Base-by-base conservation (phyloP, 768 basidiomycete species). In the Pleurotus platypus region DNA sequence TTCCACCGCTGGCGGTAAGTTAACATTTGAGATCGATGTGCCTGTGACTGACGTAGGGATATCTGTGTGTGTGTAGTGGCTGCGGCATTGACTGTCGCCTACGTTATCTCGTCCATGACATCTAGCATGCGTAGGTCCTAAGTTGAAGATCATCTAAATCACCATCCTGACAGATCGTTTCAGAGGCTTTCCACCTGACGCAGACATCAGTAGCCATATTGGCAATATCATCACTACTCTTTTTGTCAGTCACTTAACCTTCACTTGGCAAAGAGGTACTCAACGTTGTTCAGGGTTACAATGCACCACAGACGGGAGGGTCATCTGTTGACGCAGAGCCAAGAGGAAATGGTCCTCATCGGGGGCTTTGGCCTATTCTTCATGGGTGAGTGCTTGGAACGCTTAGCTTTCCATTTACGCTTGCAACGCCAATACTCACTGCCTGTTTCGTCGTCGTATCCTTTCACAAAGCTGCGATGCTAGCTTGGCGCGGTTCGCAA, bases 131-230 rank as follows among this genome's bases (percentile, higher is more conserved):
- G 81, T 82, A 69, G 51, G 78, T 60, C 42, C 24, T 39, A 24
- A 13, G 7, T 30, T 3, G 30, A 35, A 11, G 30, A 35, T 37
- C 50, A 51, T 57, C 55, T 27, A 57, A 22, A 20, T 37, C 58
- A 16, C 37, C 15, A 12, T n/a, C 30, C 48, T 35, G 5, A 47
- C 24, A 53, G 48, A 57, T 37, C 40, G 54, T 56, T 56, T 9
- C 58, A 87, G 85, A 83, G 72, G 79, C 83, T 39, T 72, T 87
- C 62, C 83, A 86, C 62, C 66, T 87, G 65, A 84, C 85, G 53
- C 90, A 92, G 68, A 86, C 85, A n/a, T 81, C 82, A 0, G 84
- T 92, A 22, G 86, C 89, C 12, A 77, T 85, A 43, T 70, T 90
- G 20, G 85, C 86, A 27, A 80, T 91, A 24, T 76, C 77, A n/a